Evolutionary conservation across 78 protist species (phyloP).

Genomic region (Emiliania huxleyi): DNA sequence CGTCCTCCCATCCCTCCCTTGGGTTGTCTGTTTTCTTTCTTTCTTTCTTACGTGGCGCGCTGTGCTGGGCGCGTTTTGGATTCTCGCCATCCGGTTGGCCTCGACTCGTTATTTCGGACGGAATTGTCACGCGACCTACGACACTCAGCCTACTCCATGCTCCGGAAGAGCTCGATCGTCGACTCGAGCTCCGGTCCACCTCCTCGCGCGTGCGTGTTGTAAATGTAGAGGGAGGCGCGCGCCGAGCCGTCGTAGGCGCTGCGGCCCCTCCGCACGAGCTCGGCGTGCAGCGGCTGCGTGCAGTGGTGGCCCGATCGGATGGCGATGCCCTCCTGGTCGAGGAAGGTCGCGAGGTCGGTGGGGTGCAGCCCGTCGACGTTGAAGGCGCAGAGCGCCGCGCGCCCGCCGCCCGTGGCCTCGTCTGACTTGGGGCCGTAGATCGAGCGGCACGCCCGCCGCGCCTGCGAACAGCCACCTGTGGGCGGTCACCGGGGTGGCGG

Average conservation of each 20-base stretch:
- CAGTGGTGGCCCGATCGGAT: constrained; percentile 59
- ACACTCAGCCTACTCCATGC: neutral
- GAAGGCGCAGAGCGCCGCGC: constrained; percentile 31
- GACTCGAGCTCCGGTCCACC: neutral
- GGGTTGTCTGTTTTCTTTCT: no score
- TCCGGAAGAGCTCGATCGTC: neutral
- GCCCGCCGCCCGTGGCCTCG: no score
- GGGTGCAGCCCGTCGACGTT: constrained; percentile 37
- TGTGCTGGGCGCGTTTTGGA: no score
- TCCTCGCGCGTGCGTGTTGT: neutral
- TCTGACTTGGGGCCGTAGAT: no score
- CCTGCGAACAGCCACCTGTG: no score
- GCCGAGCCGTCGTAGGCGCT: neutral
- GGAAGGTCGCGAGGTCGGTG: constrained; percentile 46
- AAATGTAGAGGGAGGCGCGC: constrained; percentile 16
- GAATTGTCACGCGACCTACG: no score
- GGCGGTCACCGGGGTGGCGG: no score
- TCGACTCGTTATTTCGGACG: no score
- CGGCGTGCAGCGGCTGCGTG: constrained; percentile 33
- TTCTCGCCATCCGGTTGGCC: no score
- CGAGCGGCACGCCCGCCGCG: no score
- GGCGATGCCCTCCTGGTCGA: constrained; percentile 55
- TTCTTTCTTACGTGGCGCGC: no score
- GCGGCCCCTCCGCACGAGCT: neutral
- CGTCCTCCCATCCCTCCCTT: no score